Base-by-base conservation (phyloP, 805 yeast species). In the Myxozyma udenii region DNA sequence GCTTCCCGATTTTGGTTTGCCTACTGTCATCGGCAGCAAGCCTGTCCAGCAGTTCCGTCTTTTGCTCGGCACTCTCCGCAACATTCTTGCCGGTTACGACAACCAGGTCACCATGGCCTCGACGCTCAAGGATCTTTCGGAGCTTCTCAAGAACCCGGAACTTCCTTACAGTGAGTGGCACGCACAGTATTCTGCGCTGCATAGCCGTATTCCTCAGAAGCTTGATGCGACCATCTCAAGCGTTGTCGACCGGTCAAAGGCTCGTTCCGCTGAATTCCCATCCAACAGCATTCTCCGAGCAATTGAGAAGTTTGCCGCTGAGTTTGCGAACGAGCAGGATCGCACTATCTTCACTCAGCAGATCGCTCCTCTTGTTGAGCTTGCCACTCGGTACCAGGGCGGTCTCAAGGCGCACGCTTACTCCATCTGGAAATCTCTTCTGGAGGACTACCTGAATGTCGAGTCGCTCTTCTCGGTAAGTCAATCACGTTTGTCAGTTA, bases 121-220 rank as follows among this genome's bases (percentile, higher is more conserved):
- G 14, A 85, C 96, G 28, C 78, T 93, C 64, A 80, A 81, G 64
- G 81, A 77, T 54, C 74, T 90, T 63, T 78, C 85, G 56, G 83
- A 78, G 49, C 83, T 86, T 14, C 75, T 95, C 71, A 80, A 85
- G 66, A 80, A 88, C 65, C 84, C 83, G 44, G 83, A 84, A 54
- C 77, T 93, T 65, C 99, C 99, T 46, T 93, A 81, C 71, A 85
- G 95, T 32, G 95, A 89, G 74, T 93, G 98, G 98, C 72, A 71
- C 51, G 78, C 80, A 63, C 85, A 84, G 62, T 80, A 85, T 33
- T 87, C 96, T 57, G 96, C 98, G 21, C 75, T 93, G 64, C 97
- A 91, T 69, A 82, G 95, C 18, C 84, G 98, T 74, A 73, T 93
- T 64, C 95, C 97, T 36, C 66, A 78, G 2, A 80, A 83, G 60